Conservation (phyloP, 2,329 filamentous ascomycete species). For the Myriosclerotinia scirpicola region DNA sequence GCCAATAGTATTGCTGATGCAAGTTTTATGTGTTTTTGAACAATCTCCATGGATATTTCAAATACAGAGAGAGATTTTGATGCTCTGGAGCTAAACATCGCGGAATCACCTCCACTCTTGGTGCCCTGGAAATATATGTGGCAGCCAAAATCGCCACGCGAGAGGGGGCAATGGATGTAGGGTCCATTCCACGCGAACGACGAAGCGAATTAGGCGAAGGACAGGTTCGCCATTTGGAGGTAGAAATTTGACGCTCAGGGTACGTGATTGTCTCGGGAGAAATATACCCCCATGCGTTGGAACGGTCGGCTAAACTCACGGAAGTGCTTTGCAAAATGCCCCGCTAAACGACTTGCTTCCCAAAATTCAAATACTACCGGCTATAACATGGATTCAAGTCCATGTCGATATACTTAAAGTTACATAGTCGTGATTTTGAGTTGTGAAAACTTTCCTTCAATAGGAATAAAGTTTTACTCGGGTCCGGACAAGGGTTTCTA, state of each 20-base stretch:
- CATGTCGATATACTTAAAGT: slow-evolving; percentile 1
- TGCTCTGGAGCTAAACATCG: not conserved
- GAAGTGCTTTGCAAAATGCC: slow-evolving; percentile 7
- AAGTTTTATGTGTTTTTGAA: not conserved
- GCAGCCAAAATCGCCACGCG: slow-evolving; percentile 3
- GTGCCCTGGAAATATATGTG: not conserved
- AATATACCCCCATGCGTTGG: slow-evolving; percentile 1
- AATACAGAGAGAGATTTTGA: not conserved
- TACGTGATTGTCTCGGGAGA: slow-evolving; percentile 6
- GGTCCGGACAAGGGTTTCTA: slow-evolving; percentile 7
- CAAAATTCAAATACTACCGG: not conserved
- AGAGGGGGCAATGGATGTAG: slow-evolving; percentile 5
- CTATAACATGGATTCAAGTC: not conserved
- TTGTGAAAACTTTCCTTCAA: slow-evolving; percentile 11
- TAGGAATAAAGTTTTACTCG: slow-evolving; percentile 12
- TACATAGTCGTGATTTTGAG: not conserved
- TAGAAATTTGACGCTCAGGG: not conserved
- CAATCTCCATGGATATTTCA: slow-evolving; percentile 3
- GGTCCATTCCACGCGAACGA: not conserved
- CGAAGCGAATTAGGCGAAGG: slow-evolving; percentile 10
- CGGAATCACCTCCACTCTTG: not conserved
- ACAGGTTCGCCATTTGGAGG: slow-evolving; percentile 8
- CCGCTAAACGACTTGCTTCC: slow-evolving; percentile 8
- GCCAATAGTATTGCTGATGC: slow-evolving; percentile 10
- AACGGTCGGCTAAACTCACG: slow-evolving; percentile 8